Conservation (phyloP, 352 stramenopile species). For the Globisporangium lucens region DNA sequence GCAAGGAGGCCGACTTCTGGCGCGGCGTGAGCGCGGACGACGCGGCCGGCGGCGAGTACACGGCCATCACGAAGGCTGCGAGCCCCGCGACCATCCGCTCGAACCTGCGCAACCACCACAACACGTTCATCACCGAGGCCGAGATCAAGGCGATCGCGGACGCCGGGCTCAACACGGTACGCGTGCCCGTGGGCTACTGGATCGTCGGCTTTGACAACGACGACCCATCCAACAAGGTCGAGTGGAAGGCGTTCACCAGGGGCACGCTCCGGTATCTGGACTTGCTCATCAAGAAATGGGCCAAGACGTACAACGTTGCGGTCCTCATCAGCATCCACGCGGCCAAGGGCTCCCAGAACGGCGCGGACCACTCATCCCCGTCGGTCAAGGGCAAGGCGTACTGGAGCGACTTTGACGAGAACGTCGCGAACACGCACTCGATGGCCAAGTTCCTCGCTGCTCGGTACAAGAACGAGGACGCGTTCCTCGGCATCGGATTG, state of each 20-base stretch:
- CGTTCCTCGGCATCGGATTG: constrained; percentile 75
- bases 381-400: constrained; percentile 36
- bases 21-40: constrained; percentile 37
- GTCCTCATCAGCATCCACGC: constrained; percentile 59
- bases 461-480: constrained; percentile 61
- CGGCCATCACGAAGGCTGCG: constrained; percentile 42
- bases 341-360: constrained; percentile 77
- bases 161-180: constrained; percentile 76
- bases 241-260: constrained; percentile 49
- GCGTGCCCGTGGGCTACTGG: constrained; percentile 78
- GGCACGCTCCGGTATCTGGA: constrained; percentile 54
- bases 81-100: constrained; percentile 34
- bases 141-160: constrained; percentile 61
- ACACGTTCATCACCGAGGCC: constrained; percentile 63
- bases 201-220: constrained; percentile 70
- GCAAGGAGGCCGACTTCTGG: constrained; percentile 51
- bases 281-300: constrained; percentile 37
- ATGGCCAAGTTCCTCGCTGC: constrained; percentile 46
- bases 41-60: constrained; percentile 52
- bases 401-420: constrained; percentile 51
- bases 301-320: constrained; percentile 45
- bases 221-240: constrained; percentile 31
- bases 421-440: constrained; percentile 48
- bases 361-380: constrained; percentile 63
- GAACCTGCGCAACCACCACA: constrained; percentile 45